Evolutionary conservation across 192 early-diverging fungal species (phyloP).

Genomic region (Cetraspora pellucida): DNA sequence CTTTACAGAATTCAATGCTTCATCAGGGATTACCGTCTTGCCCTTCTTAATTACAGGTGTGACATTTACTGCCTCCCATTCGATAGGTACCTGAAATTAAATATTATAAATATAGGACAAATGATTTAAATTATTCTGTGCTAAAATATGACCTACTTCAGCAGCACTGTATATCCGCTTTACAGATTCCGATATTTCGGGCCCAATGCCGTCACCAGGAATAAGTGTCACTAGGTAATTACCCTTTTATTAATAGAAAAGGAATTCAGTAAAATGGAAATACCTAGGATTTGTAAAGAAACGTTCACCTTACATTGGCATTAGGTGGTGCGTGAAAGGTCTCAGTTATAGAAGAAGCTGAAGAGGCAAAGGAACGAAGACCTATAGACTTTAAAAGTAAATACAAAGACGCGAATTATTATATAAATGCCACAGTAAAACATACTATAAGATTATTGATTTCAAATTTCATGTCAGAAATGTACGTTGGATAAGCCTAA

Average conservation of each 20-base stretch:
- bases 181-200: conserved; percentile 94
- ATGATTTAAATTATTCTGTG: background rate
- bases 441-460: background rate
- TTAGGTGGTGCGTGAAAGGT: background rate
- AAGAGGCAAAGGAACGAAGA: background rate
- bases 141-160: conserved; percentile 53
- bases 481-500: conserved; percentile 7
- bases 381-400: background rate
- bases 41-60: conserved; percentile 91
- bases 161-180: conserved; percentile 91
- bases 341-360: background rate
- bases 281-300: background rate
- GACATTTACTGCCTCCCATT: conserved; percentile 95
- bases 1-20: conserved; percentile 86
- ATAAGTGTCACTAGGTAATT: conserved; percentile 92
- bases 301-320: background rate
- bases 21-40: conserved; percentile 85
- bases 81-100: conserved; percentile 69
- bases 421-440: background rate
- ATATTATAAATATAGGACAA: background rate
- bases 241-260: conserved; percentile 46
- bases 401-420: background rate
- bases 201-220: conserved; percentile 98
- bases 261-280: background rate
- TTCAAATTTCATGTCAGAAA: no score